Conservation (phyloP, 768 basidiomycete genomes). For the Suillus weaverae region DNA sequence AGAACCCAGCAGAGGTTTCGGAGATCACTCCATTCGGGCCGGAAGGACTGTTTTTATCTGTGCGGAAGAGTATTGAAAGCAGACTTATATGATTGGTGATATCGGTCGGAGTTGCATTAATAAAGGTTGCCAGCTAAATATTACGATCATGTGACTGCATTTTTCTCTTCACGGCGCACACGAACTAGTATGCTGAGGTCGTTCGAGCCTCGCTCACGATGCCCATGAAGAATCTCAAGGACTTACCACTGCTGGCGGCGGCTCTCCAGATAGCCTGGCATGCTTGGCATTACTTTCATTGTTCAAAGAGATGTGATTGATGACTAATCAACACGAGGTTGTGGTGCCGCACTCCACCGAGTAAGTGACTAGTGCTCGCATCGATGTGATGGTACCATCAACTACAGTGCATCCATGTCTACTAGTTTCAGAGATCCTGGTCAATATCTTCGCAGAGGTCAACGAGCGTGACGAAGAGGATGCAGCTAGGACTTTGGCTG, state of each 20-base stretch:
- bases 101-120: too few relatives aligned
- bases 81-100: too few relatives aligned
- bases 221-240: neutral
- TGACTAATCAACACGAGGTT: constrained; percentile 1
- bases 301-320: too few relatives aligned
- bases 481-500: constrained; percentile 6
- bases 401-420: constrained; percentile 3
- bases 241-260: neutral
- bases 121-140: too few relatives aligned
- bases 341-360: neutral
- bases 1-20: neutral
- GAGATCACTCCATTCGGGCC: too few relatives aligned
- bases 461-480: constrained; percentile 4
- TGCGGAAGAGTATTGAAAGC: too few relatives aligned
- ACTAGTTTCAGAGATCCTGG: constrained; percentile 1
- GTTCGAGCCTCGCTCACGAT: neutral
- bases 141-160: too few relatives aligned
- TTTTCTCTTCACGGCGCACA: too few relatives aligned
- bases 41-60: neutral
- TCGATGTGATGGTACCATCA: neutral
- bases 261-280: neutral
- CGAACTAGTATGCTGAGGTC: too few relatives aligned
- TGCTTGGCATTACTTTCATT: neutral
- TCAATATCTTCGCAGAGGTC: constrained; percentile 7
- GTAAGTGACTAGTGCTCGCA: too few relatives aligned